A percentile compares a stretch with the other conserved stretches of the same genome.
phyloP scores from a whole-genome alignment of 164 flowering plant species.

The Amborella trichopoda region DNA sequence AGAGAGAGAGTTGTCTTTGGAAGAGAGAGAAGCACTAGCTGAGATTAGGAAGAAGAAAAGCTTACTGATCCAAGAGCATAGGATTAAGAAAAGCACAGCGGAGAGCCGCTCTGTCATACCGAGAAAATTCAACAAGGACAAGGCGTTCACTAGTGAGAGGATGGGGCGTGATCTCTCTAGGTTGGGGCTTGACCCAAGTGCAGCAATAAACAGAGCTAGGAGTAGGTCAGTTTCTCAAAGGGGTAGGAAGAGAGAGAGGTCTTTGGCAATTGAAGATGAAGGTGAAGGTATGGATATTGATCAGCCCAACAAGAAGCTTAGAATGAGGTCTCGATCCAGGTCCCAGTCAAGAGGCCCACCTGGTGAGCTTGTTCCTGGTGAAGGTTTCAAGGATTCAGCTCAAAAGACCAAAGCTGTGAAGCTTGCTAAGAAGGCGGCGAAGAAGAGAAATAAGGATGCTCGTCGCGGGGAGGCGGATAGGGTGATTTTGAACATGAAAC shows the following conservation, averaged over 20 bases:
- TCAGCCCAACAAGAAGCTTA: slow-evolving; percentile 40
- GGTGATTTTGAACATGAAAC: slow-evolving; percentile 64
- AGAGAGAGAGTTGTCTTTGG: slow-evolving; percentile 50
- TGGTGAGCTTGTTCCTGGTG: slow-evolving; percentile 62
- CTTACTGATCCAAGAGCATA: slow-evolving; percentile 62
- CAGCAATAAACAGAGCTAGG: slow-evolving; percentile 54
- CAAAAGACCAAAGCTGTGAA: slow-evolving; percentile 52
- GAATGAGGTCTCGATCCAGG: slow-evolving; percentile 18
- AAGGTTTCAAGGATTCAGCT: slow-evolving; percentile 60
- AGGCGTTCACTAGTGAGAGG: slow-evolving; percentile 49
- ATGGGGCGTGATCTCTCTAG: slow-evolving; percentile 83
- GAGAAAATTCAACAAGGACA: slow-evolving; percentile 73
- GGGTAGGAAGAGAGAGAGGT: slow-evolving; percentile 79
- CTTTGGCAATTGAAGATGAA: slow-evolving; percentile 23
- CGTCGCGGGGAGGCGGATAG: slow-evolving; percentile 89
- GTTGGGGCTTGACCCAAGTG: slow-evolving; percentile 61
- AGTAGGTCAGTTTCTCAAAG: slow-evolving; percentile 37
- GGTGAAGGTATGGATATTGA: slow-evolving; percentile 49
- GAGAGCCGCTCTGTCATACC: slow-evolving; percentile 66
- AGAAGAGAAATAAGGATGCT: slow-evolving; percentile 74
- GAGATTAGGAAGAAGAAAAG: slow-evolving; percentile 76
- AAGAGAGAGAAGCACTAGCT: slow-evolving; percentile 49
- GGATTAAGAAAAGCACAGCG: slow-evolving; percentile 89
- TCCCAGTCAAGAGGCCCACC: slow-evolving; percentile 55
- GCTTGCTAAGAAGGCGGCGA: slow-evolving; percentile 34